These are phyloP conservation scores for Actinomortierella ambigua DNA, from an alignment of 371 early-diverging fungal species.

Conservation along the genomic window DNA sequence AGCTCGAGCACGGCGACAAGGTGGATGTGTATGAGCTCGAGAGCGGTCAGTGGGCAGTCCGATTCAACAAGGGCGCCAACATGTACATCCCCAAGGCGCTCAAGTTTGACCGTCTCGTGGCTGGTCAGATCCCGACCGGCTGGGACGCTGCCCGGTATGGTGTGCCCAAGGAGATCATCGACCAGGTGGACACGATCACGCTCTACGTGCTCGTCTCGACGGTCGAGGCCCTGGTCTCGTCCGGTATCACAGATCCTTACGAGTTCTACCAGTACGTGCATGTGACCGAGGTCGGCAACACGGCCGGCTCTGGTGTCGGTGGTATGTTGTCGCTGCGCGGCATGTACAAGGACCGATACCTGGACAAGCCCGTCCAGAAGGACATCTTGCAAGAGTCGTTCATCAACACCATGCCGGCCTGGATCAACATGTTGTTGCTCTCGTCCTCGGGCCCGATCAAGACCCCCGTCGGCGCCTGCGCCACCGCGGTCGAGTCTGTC, in stretches of 20 bases:
- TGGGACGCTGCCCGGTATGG: constrained; percentile 95
- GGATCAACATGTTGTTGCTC: constrained; percentile 95
- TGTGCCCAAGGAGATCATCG: constrained; percentile 91
- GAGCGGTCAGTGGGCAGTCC: constrained; percentile 78
- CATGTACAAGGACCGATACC: constrained; percentile 77
- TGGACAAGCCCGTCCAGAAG: constrained; percentile 90
- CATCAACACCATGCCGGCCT: constrained; percentile 96
- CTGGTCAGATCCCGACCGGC: constrained; percentile 95
- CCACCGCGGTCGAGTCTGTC: constrained; percentile 91
- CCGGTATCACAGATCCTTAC: constrained; percentile 97
- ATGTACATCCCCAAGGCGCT: constrained; percentile 95
- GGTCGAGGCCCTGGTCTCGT: constrained; percentile 90
- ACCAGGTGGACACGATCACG: constrained; percentile 92
- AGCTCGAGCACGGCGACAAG: constrained; percentile 84
- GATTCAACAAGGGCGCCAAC: constrained; percentile 86
- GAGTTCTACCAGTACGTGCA: constrained; percentile 97
- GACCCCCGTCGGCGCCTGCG: constrained; percentile 95
- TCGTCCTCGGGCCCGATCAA: constrained; percentile 97
- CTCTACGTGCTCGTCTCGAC: constrained; percentile 90
- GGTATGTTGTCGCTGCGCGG: constrained; percentile 82
- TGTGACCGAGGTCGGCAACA: constrained; percentile 93
- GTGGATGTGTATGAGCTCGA: constrained; percentile 82
- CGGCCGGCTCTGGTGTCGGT: constrained; percentile 88
- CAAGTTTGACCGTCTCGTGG: constrained; percentile 92
- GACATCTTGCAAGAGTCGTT: constrained; percentile 96